These are phyloP conservation scores for Zygnema cylindricum DNA, from an alignment of 139 green algal genomes.

Conservation along the genomic window DNA sequence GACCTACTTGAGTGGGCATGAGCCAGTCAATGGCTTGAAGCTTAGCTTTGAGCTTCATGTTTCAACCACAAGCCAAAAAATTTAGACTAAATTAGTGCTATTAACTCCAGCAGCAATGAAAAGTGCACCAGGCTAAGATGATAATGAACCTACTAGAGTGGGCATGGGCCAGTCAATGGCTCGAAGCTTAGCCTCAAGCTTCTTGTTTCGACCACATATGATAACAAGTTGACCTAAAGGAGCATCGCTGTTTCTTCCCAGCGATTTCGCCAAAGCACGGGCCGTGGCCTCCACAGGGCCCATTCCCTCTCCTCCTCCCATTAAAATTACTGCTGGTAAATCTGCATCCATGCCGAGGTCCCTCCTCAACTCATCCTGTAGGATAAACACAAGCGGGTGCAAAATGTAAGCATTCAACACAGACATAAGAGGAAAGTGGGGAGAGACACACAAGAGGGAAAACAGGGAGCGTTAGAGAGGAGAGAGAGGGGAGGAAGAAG, in stretches of 20 bases:
- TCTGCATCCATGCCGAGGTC: constrained; percentile 52
- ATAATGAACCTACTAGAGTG: background rate
- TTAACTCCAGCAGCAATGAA: too few species aligned
- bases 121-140: too few species aligned
- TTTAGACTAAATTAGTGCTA: constrained; percentile 76
- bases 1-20: too few species aligned
- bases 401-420: too few species aligned
- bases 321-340: constrained; percentile 60
- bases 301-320: constrained; percentile 95
- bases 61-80: constrained; percentile 93
- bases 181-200: constrained; percentile 76
- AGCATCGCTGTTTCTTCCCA: constrained; percentile 63
- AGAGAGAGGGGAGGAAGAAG: constrained; percentile 23
- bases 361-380: constrained; percentile 51
- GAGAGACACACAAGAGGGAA: too few species aligned
- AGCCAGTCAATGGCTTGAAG: too few species aligned
- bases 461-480: background rate
- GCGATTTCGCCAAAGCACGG: constrained; percentile 70
- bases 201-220: constrained; percentile 91
- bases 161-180: constrained; percentile 54
- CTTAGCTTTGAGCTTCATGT: constrained; percentile 84
- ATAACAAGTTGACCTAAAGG: constrained; percentile 80
- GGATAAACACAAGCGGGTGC: too few species aligned
- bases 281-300: constrained; percentile 88
- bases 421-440: too few species aligned